Percentiles rank a stretch among this genome's conserved stretches.
phyloP scores from a whole-genome alignment of 2,329 filamentous ascomycete genomes.

The Colletotrichum neosansevieriae region DNA sequence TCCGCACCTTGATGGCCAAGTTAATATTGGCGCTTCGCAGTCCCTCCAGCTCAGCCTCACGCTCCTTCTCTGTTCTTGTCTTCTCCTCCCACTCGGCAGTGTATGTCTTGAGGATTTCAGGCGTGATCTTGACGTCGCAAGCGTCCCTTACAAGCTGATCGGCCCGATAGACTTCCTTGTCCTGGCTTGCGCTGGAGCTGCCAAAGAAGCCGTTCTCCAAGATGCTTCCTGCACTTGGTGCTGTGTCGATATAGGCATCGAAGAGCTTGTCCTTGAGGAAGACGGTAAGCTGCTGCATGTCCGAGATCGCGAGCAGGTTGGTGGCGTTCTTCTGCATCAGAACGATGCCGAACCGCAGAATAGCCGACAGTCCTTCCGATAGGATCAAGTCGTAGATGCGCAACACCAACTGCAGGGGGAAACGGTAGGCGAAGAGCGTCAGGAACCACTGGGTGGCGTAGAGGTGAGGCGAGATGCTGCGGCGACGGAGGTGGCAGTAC shows the following conservation, averaged over 20 bases:
- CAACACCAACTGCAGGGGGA: conserved; percentile 94
- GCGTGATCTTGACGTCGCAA: conserved; percentile 86
- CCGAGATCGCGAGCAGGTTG: conserved; percentile 83
- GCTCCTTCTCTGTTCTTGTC: conserved; percentile 82
- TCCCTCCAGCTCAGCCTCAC: conserved; percentile 83
- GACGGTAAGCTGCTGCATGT: conserved; percentile 89
- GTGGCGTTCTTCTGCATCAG: conserved; percentile 95
- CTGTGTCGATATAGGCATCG: conserved; percentile 95
- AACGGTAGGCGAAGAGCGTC: conserved; percentile 97
- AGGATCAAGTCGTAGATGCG: conserved; percentile 97
- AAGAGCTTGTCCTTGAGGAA: conserved; percentile 96
- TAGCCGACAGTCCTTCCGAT: conserved; percentile 91
- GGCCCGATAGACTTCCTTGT: conserved; percentile 96
- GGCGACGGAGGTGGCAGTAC: conserved; percentile 91
- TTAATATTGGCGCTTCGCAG: conserved; percentile 75
- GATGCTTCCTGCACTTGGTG: conserved; percentile 91
- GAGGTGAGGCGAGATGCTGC: conserved; percentile 88
- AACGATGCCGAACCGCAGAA: conserved; percentile 93
- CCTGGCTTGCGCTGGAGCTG: conserved; percentile 85
- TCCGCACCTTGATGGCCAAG: conserved; percentile 81
- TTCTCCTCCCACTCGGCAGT: conserved; percentile 93
- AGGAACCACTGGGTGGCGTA: conserved; percentile 99
- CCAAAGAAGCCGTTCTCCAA: conserved; percentile 98
- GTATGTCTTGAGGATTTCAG: conserved; percentile 84
- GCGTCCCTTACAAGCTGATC: conserved; percentile 95